A percentile compares a stretch with the other conserved stretches of the same genome.
These are phyloP conservation scores for Pseudozyma tsukubaensis DNA, from an alignment of 1,284 basidiomycete species.

Conservation along the genomic window DNA sequence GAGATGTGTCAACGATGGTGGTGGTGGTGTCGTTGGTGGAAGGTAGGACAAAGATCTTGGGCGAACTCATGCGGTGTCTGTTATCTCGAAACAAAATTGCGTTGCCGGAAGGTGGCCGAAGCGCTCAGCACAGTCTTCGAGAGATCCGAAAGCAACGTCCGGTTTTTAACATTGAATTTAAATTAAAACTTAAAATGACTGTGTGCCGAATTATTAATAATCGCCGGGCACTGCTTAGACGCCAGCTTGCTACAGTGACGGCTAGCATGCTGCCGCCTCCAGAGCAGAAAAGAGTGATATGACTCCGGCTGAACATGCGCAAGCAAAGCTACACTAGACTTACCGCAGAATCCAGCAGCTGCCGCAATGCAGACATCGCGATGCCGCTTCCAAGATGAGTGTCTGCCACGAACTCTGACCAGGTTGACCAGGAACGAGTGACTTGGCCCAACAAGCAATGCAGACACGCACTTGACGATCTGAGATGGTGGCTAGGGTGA, in stretches of 20 bases:
- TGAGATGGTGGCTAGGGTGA: conserved; percentile 36
- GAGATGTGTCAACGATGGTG: not conserved
- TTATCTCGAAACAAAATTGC: not conserved
- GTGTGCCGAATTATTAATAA: no score
- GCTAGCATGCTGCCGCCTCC: no score
- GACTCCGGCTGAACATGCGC: no score
- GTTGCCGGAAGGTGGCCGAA: no score
- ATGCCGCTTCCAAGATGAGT: conserved; percentile 12
- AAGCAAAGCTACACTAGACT: no score
- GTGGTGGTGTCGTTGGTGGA: not conserved
- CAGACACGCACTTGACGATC: conserved; percentile 36
- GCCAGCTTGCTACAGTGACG: no score
- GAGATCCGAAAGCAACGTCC: no score
- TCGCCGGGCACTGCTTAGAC: no score
- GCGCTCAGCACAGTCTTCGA: no score
- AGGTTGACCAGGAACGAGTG: conserved; percentile 13
- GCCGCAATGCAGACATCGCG: conserved; percentile 31
- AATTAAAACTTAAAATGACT: no score
- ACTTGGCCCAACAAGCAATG: conserved; percentile 42
- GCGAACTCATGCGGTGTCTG: not conserved
- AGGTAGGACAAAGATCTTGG: not conserved
- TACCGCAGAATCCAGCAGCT: conserved; percentile 41
- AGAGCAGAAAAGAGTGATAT: no score
- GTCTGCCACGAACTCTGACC: conserved; percentile 17
- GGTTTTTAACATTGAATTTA: no score